Conservation (phyloP, 1,139 yeast genomes). For the Pichia sp. region DNA sequence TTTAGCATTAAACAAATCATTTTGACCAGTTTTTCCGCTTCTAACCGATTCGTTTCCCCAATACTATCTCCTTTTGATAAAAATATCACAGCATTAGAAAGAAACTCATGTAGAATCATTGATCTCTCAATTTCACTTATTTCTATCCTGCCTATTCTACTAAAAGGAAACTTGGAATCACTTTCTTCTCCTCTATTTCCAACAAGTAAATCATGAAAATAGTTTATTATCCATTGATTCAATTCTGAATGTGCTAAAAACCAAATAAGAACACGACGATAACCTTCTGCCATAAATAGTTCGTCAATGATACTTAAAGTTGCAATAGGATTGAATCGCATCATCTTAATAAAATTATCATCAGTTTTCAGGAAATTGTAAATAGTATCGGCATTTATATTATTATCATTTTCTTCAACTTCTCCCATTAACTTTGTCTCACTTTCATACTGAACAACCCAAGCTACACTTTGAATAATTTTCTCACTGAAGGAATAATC, state of each 20-base stretch:
- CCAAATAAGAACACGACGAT: conserved; percentile 59
- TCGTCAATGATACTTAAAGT: conserved; percentile 57
- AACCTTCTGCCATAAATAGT: conserved; percentile 57
- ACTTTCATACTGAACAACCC: conserved; percentile 38
- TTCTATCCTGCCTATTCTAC: conserved; percentile 46
- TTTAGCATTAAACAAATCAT: conserved; percentile 56
- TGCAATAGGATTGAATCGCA: conserved; percentile 36
- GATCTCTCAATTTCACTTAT: conserved; percentile 52
- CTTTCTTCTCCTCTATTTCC: conserved; percentile 40
- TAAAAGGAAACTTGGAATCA: conserved; percentile 34
- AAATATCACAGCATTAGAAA: conserved; percentile 46
- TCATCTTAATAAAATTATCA: conserved; percentile 36
- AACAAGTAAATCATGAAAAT: conserved; percentile 51
- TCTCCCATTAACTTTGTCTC: conserved; percentile 22
- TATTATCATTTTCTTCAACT: conserved; percentile 17
- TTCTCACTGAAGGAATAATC: conserved; percentile 33
- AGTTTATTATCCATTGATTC: conserved; percentile 49
- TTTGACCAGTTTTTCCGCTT: conserved; percentile 44
- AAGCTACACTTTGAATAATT: conserved; percentile 43
- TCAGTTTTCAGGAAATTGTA: conserved; percentile 39
- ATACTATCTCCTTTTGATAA: conserved; percentile 31
- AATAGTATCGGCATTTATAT: conserved; percentile 43
- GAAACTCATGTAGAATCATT: conserved; percentile 64
- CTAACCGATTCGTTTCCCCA: conserved; percentile 27
- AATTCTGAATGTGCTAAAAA: conserved; percentile 51